phyloP scores from a whole-genome alignment of 352 stramenopile species.

The Pythium biforme region DNA sequence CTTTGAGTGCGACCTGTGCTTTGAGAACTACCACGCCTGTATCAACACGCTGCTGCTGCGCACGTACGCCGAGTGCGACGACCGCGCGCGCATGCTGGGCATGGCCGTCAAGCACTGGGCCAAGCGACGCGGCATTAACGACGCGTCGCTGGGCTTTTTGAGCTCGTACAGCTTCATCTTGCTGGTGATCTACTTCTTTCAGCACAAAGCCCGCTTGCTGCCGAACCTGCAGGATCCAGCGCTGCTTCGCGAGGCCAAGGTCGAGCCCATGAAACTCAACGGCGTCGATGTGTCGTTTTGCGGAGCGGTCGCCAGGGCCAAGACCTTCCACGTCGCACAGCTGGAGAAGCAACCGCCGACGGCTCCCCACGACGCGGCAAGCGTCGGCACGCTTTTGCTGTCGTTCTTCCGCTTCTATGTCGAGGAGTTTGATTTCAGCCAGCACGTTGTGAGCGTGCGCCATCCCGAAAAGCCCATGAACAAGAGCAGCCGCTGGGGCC shows the following conservation, averaged over 20 bases:
- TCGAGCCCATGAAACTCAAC: constrained; percentile 41
- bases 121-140: constrained; percentile 96
- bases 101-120: constrained; percentile 98
- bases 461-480: constrained; percentile 37
- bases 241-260: constrained; percentile 42
- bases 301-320: constrained; percentile 34
- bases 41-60: constrained; percentile 82
- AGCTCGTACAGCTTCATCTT: constrained; percentile 99
- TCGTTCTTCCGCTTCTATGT: constrained; percentile 97
- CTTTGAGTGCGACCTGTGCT: constrained; percentile 81
- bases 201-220: constrained; percentile 80
- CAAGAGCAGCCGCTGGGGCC: constrained; percentile 50
- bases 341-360: neutral
- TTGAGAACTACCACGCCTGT: constrained; percentile 78
- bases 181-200: constrained; percentile 96
- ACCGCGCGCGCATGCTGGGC: constrained; percentile 84
- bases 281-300: constrained; percentile 80
- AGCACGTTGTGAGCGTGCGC: constrained; percentile 92
- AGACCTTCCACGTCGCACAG: constrained; percentile 38
- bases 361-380: neutral
- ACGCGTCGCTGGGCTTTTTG: constrained; percentile 94
- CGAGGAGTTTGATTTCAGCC: constrained; percentile 95
- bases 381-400: constrained; percentile 83
- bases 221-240: constrained; percentile 92
- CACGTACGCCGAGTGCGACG: constrained; percentile 73